Conservation (phyloP, 1,284 basidiomycete genomes). For the Sporisorium sorghi region DNA sequence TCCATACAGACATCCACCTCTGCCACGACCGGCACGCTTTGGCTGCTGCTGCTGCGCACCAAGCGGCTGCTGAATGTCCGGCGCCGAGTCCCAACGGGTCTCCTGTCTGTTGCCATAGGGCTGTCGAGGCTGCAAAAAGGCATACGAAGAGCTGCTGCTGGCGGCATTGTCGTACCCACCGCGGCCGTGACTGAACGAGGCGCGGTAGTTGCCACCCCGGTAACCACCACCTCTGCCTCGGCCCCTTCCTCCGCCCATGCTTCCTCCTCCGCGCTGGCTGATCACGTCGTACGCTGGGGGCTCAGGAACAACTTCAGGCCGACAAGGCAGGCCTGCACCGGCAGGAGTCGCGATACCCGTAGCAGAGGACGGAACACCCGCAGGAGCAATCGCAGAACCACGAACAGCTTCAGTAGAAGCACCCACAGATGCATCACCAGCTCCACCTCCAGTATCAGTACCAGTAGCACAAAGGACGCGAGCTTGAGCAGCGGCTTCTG, state of each 20-base stretch:
- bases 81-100: neutral
- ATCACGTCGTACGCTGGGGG: neutral
- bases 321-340: slow-evolving; percentile 9
- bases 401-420: neutral
- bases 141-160: neutral
- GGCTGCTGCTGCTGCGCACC: neutral
- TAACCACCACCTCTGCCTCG: neutral
- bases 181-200: neutral
- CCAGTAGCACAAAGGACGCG: neutral
- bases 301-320: slow-evolving; percentile 3
- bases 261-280: neutral
- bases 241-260: neutral
- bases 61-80: neutral
- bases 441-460: neutral
- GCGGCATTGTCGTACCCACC: neutral
- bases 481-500: neutral
- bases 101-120: neutral
- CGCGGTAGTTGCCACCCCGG: slow-evolving; percentile 1
- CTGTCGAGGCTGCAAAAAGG: neutral
- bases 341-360: neutral
- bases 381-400: neutral
- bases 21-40: neutral
- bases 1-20: neutral
- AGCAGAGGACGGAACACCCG: neutral
- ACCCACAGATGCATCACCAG: neutral